Evolutionary conservation across 768 basidiomycete species (phyloP), one percentile per base, ranked within the genome.

Genomic region (Postia placenta): DNA sequence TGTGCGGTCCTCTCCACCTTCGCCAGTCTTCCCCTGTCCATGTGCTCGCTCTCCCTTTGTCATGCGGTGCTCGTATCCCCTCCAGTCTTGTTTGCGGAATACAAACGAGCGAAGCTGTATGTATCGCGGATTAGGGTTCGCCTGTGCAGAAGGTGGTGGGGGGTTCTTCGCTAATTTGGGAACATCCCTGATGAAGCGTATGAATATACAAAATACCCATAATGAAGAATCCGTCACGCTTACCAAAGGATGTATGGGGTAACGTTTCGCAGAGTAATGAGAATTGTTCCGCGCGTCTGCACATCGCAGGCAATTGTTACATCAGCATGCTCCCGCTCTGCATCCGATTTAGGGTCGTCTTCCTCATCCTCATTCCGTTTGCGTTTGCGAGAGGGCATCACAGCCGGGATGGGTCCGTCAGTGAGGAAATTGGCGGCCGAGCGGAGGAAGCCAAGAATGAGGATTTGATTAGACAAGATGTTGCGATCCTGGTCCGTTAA

Each of bases 401-500:
- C 45, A 5, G 60, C 59, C 5, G 87, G 83, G 38, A 75, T 57
- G 12, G 78, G 65, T 26, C 89, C 94, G 17, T 58, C 56, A 9
- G 70, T 68, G 22, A 98, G 69, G 20, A 85, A 65, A 5, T 74
- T 69, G 0, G 81, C 71, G 23, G 81, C 85, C 14, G 86, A 89
- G 15, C 83, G 79, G 42, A 97, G 70, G 62, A 96, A 96, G 4
- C 78, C 81, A 23, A 96, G 74, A 26, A 97, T 68, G 17, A 96
- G 74, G 17, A 82, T 59, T 59, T 98, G 95, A 64, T 98, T 96
- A 5, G 85, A 83, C 14, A 88, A 68, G 51, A 97, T 89, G 67
- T 96, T 98, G 42, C 94, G 79, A 60, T 94, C 87, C 66, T 94
- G 92, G 64, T 97, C 92, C 20, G 87, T 79, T 52, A 97, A 93